Conservation (phyloP, 2,329 filamentous ascomycete species). For the Pseudocercospora cruenta region DNA sequence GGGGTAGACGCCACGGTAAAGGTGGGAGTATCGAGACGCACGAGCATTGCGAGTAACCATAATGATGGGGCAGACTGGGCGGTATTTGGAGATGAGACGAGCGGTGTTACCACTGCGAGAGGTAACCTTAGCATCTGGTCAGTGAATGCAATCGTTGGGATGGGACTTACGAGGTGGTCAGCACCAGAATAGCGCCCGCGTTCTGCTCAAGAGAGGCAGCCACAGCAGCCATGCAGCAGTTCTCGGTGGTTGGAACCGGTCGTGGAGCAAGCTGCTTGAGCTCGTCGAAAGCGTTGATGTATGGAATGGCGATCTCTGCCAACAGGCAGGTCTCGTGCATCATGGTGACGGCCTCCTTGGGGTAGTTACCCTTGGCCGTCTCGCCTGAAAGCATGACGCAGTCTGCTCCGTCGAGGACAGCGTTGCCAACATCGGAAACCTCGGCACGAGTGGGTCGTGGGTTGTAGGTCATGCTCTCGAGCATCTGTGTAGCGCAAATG, state of each 20-base stretch:
- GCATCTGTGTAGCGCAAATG: conserved; percentile 99
- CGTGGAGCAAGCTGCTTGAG: conserved; percentile 80
- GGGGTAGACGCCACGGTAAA: conserved; percentile 97
- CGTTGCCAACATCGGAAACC: conserved; percentile 98
- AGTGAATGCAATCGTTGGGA: conserved; percentile 73
- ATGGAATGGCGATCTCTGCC: conserved; percentile 95
- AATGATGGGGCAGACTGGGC: conserved; percentile 97
- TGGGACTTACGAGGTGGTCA: conserved; percentile 80
- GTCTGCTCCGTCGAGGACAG: conserved; percentile 95
- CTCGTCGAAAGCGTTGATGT: conserved; percentile 96
- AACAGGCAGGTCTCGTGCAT: conserved; percentile 98
- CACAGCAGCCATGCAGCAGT: conserved; percentile 95
- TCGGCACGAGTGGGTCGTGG: conserved; percentile 96
- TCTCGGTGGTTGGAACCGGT: conserved; percentile 86
- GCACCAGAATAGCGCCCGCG: conserved; percentile 90
- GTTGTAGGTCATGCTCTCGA: conserved; percentile 99
- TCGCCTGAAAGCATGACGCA: conserved; percentile 99
- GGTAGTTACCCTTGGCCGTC: conserved; percentile 97
- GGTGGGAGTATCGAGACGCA: conserved; percentile 85
- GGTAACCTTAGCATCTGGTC: conserved; percentile 88
- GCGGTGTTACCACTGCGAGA: conserved; percentile 82
- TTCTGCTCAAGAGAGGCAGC: conserved; percentile 94
- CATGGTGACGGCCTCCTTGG: conserved; percentile 87
- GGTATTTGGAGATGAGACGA: conserved; percentile 95
- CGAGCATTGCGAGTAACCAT: conserved; percentile 91